phyloP scores from a whole-genome alignment of 768 basidiomycete species.

The Harrya chromipes region DNA sequence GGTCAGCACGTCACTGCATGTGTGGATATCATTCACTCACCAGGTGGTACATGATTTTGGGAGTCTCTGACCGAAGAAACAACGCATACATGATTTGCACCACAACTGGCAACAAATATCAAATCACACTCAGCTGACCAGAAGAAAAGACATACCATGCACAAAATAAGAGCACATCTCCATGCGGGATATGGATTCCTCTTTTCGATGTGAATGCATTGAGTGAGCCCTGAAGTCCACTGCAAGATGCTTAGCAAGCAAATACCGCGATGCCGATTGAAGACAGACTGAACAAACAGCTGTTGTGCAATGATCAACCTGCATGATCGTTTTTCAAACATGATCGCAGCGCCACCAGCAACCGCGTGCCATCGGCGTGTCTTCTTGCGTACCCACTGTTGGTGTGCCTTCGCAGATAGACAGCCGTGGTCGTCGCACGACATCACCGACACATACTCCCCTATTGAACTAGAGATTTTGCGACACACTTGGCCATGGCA shows the following conservation, averaged over 20 bases:
- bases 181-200: constrained; percentile 73
- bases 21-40: constrained; percentile 37
- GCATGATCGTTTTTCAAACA: constrained; percentile 70
- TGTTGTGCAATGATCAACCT: constrained; percentile 78
- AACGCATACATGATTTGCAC: constrained; percentile 83
- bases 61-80: constrained; percentile 76
- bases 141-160: constrained; percentile 49
- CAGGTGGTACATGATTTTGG: constrained; percentile 73
- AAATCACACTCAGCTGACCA: neutral
- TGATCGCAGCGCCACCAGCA: constrained; percentile 68
- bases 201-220: constrained; percentile 70
- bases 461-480: too few species aligned
- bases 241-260: constrained; percentile 26
- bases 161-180: constrained; percentile 78
- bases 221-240: constrained; percentile 88
- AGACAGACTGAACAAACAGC: constrained; percentile 71
- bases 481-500: too few species aligned
- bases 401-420: constrained; percentile 65
- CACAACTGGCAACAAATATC: constrained; percentile 47
- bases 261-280: neutral
- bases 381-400: constrained; percentile 60
- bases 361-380: constrained; percentile 79
- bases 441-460: constrained; percentile 24
- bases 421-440: constrained; percentile 46
- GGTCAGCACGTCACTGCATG: neutral